phyloP scores from a whole-genome alignment of 805 yeast genomes.

The Candida mattraensis region DNA sequence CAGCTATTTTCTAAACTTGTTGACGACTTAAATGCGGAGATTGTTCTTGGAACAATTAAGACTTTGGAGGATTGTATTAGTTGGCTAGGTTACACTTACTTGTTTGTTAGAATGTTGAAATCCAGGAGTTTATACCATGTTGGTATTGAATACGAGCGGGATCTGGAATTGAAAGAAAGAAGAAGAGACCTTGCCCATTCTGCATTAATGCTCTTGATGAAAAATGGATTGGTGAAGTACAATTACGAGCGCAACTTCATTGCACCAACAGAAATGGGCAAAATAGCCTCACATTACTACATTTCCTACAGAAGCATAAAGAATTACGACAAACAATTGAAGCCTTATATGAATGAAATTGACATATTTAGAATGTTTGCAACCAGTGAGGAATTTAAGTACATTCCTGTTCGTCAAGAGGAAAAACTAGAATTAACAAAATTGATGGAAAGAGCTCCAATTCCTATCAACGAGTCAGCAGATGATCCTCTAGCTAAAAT shows the following conservation, averaged over 20 bases:
- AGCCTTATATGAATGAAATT: constrained; percentile 63
- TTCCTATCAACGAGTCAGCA: constrained; percentile 75
- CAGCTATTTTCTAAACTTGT: constrained; percentile 70
- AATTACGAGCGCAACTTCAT: constrained; percentile 49
- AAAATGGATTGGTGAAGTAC: constrained; percentile 60
- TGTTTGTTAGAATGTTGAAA: constrained; percentile 73
- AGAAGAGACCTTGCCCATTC: constrained; percentile 73
- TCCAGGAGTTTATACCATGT: constrained; percentile 77
- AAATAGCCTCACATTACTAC: constrained; percentile 83
- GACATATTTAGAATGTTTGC: constrained; percentile 81
- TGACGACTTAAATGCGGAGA: constrained; percentile 83
- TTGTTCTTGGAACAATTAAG: constrained; percentile 68
- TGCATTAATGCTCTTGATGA: constrained; percentile 60
- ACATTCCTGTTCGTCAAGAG: constrained; percentile 81
- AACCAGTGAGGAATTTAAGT: constrained; percentile 79
- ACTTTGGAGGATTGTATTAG: constrained; percentile 63
- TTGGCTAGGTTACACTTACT: constrained; percentile 81
- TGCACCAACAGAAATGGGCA: constrained; percentile 68
- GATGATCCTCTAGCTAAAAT: constrained; percentile 77
- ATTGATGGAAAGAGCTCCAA: constrained; percentile 72
- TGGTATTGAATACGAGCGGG: constrained; percentile 61
- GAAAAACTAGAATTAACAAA: constrained; percentile 74
- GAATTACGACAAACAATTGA: constrained; percentile 59
- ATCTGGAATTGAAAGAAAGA: constrained; percentile 47
- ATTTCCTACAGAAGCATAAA: constrained; percentile 74